phyloP scores from a whole-genome alignment of 2,329 filamentous ascomycete genomes.

The Aspergillus sp. region DNA sequence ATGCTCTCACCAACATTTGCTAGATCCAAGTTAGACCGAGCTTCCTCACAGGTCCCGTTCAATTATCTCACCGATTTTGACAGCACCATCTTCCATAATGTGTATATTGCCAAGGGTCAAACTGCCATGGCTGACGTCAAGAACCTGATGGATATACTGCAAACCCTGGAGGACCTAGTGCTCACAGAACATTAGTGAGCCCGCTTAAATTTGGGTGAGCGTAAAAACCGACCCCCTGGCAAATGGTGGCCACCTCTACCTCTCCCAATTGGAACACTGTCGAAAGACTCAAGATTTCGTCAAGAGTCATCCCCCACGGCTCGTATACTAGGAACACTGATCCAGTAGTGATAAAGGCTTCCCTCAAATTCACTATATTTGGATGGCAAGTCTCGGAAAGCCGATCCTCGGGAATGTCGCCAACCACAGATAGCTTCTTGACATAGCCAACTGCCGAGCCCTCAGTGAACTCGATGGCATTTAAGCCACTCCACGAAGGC shows the following conservation, averaged over 20 bases:
- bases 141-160: constrained; percentile 16
- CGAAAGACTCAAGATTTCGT: constrained; percentile 2
- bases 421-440: neutral
- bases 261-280: constrained; percentile 15
- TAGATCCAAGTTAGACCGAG: constrained; percentile 2
- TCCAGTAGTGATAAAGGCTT: constrained; percentile 13
- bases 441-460: constrained; percentile 12
- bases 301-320: constrained; percentile 11
- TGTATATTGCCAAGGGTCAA: constrained; percentile 6
- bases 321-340: constrained; percentile 16
- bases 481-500: constrained; percentile 13
- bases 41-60: neutral
- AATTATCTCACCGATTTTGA: constrained; percentile 14
- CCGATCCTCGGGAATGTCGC: neutral
- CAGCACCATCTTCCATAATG: constrained; percentile 15
- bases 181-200: neutral
- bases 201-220: neutral
- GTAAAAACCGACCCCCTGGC: constrained; percentile 5
- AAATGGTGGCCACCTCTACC: constrained; percentile 18
- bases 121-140: constrained; percentile 14
- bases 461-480: constrained; percentile 20
- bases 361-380: constrained; percentile 15
- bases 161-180: constrained; percentile 14
- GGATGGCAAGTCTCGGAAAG: constrained; percentile 8
- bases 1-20: constrained; percentile 18